Conservation (phyloP, 495 filamentous ascomycete species). For the Daldinia childiae region DNA sequence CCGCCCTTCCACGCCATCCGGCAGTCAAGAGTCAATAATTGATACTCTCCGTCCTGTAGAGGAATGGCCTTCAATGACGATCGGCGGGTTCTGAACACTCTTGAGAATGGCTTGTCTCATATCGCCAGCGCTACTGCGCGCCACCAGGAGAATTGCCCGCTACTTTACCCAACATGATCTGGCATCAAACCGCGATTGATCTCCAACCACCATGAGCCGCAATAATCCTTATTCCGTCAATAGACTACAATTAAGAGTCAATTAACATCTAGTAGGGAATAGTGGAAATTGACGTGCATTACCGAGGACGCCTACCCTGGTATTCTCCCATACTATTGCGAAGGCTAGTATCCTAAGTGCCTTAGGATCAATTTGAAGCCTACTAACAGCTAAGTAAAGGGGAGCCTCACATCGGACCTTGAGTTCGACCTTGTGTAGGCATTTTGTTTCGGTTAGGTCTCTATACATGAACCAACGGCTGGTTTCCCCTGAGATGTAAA, state of each 20-base stretch:
- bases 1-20: constrained; percentile 8
- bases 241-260: constrained; percentile 20
- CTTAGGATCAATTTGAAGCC: constrained; percentile 8
- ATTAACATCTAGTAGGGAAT: constrained; percentile 11
- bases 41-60: constrained; percentile 16
- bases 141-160: constrained; percentile 26
- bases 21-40: constrained; percentile 30
- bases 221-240: constrained; percentile 11
- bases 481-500: constrained; percentile 17
- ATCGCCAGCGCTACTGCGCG: constrained; percentile 34
- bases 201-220: constrained; percentile 22
- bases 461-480: not conserved
- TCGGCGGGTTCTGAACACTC: constrained; percentile 28
- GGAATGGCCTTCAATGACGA: constrained; percentile 37
- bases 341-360: constrained; percentile 1
- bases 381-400: not conserved
- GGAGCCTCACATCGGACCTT: constrained; percentile 1
- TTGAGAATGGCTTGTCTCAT: constrained; percentile 47
- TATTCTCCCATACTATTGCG: constrained; percentile 14
- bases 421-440: not conserved
- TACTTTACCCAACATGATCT: not conserved
- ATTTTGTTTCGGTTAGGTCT: not conserved
- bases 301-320: constrained; percentile 3
- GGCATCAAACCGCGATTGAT: constrained; percentile 6
- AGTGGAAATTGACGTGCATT: constrained; percentile 30